These are phyloP conservation scores for Candida odintsovae DNA, from an alignment of 805 yeast genomes.

Conservation along the genomic window DNA sequence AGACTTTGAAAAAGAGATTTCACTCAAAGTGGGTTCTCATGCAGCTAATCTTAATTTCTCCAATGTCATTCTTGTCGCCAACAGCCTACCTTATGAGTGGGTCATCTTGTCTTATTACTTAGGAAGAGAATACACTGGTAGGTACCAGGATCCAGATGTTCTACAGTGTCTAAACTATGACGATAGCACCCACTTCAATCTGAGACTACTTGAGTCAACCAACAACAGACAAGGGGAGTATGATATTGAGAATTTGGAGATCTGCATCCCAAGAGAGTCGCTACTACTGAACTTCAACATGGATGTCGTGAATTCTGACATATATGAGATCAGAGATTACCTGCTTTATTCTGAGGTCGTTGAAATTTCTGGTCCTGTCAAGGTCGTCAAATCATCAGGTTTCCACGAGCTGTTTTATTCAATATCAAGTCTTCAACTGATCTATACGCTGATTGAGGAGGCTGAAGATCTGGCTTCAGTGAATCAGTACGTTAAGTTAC, in stretches of 20 bases:
- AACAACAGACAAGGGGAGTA: slow-evolving; percentile 16
- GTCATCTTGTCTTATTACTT: slow-evolving; percentile 39
- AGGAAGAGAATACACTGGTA: slow-evolving; percentile 45
- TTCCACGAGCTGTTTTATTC: slow-evolving; percentile 21
- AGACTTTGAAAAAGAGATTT: background rate
- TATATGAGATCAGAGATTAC: background rate
- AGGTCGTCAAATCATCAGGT: slow-evolving; percentile 3
- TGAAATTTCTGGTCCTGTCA: slow-evolving; percentile 9
- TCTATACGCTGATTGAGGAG: slow-evolving; percentile 41
- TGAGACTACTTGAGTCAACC: slow-evolving; percentile 29
- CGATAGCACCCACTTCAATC: slow-evolving; percentile 31
- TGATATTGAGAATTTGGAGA: slow-evolving; percentile 13
- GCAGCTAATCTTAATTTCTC: slow-evolving; percentile 7
- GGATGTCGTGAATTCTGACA: slow-evolving; percentile 1
- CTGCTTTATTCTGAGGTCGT: slow-evolving; percentile 1
- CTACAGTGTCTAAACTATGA: slow-evolving; percentile 34
- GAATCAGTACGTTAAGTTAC: slow-evolving; percentile 30
- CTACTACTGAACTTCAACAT: slow-evolving; percentile 16
- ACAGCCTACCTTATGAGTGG: slow-evolving; percentile 43
- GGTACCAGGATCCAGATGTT: slow-evolving; percentile 33
- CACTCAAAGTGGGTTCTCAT: slow-evolving; percentile 12
- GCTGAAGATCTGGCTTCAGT: slow-evolving; percentile 31
- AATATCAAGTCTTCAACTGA: slow-evolving; percentile 46
- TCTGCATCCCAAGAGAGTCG: slow-evolving; percentile 13
- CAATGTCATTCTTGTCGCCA: slow-evolving; percentile 35